Evolutionary conservation across 345 rosid genomes (phyloP), one percentile per base, ranked within the genome.

Genomic region (Erodium maritimum): DNA sequence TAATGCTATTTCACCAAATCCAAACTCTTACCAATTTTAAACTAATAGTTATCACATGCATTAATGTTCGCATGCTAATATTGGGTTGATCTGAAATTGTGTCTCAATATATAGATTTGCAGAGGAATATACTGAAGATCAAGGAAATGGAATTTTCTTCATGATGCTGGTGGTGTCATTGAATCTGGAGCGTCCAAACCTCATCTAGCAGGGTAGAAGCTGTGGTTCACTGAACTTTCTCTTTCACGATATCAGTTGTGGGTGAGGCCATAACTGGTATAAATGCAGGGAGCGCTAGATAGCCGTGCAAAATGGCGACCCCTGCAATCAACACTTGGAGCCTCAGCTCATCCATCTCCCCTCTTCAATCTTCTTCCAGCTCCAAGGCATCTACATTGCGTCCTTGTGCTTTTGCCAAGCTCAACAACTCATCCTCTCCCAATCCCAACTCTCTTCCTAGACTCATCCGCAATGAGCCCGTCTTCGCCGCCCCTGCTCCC

Each of bases 391-490:
- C 23, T 48, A 53, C 88, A 33, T 73, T 68, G 17, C 75, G 75
- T 19, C 71, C 79, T 14, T 67, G 72, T 20, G 59, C 73, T 54
- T 65, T 71, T 19, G 81, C 88, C 16, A 72, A 63, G 23, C 82
- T 85, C 48, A 42, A 42, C 55, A 61, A 59, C 37, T 1, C 1
- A 0, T 29, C 37, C 9, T 29, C 37, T 29, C 37, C 37, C 61
- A 51, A 71, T 22, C 56, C 80, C 46, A n/a, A 55, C 59, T 46
- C 77, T 23, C 69, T 59, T 68, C 96, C 96, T 19, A 69, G 79
- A 13, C 88, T 88, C 67, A 83, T 86, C 71, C 72, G 89, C 14
- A 77, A 82, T 79, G 74, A 84, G 64, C 94, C 96, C 10, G 85
- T 89, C 58, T 78, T 89, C 29, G 81, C 94, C 29, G 81, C 94